Conservation (phyloP, 352 stramenopile species). For the Phytopythium chamaehyphon region DNA sequence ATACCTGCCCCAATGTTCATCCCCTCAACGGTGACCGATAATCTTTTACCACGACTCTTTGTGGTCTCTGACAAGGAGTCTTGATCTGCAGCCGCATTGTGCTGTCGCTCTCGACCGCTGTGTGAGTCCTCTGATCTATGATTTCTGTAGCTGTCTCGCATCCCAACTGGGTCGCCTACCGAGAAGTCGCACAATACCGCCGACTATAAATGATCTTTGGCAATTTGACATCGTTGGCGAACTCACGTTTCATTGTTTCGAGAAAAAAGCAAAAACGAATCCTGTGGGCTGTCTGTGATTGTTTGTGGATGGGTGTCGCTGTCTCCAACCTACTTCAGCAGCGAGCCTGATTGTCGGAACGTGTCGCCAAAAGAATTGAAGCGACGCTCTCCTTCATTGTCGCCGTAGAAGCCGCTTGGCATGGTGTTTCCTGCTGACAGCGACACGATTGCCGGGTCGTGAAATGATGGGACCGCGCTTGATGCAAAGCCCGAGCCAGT, state of each 20-base stretch:
- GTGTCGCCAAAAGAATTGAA: conserved; percentile 33
- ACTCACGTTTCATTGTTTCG: conserved; percentile 7
- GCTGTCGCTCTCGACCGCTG: no score
- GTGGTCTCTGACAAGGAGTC: no score
- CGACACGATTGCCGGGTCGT: conserved; percentile 49
- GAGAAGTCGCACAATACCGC: neutral
- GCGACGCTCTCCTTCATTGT: conserved; percentile 21
- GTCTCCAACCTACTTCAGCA: conserved; percentile 22
- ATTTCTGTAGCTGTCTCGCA: neutral
- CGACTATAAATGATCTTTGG: no score
- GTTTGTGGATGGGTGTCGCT: conserved; percentile 9
- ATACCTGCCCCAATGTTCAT: no score
- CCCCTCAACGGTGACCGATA: no score
- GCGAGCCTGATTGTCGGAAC: conserved; percentile 36
- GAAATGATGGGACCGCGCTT: conserved; percentile 26
- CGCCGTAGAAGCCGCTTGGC: conserved; percentile 32
- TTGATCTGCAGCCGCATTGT: no score
- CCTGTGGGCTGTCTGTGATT: neutral
- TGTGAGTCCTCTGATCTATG: no score
- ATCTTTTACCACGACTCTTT: no score
- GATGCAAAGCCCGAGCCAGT: conserved; percentile 12
- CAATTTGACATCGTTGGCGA: conserved; percentile 2
- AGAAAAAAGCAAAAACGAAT: conserved; percentile 6
- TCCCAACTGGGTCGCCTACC: neutral
- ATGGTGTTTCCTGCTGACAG: conserved; percentile 24